Percentiles rank a stretch among this genome's conserved stretches.
Evolutionary conservation across 2,329 filamentous ascomycete genomes (phyloP).

Genomic region (Pseudocercospora macadamiae): DNA sequence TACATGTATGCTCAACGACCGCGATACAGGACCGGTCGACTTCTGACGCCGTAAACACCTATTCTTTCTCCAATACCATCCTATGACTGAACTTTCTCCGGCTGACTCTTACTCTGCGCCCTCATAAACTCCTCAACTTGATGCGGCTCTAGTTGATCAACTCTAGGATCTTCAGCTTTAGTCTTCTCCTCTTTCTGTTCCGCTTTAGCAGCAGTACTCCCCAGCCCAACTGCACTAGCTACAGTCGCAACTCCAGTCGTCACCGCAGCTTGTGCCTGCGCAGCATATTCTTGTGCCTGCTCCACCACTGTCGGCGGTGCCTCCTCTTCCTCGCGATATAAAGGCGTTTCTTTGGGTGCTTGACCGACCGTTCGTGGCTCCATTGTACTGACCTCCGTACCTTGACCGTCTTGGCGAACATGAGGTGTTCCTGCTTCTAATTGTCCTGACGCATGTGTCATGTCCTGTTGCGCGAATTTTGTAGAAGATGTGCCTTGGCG

Average conservation of each 20-base stretch:
- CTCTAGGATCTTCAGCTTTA: conserved; percentile 30
- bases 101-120: conserved; percentile 30
- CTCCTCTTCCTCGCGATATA: conserved; percentile 35
- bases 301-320: conserved; percentile 45
- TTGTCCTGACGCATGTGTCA: conserved; percentile 49
- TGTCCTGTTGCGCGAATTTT: conserved; percentile 45
- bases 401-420: conserved; percentile 45
- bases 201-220: conserved; percentile 32
- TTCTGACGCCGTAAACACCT: too few relatives aligned
- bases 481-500: conserved; percentile 46
- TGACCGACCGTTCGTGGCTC: conserved; percentile 54
- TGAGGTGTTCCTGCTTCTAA: conserved; percentile 49
- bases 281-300: conserved; percentile 47
- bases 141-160: conserved; percentile 36
- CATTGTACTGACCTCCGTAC: conserved; percentile 51
- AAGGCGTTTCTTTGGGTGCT: conserved; percentile 51
- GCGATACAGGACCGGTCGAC: too few relatives aligned
- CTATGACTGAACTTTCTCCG: conserved; percentile 8
- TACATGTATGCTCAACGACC: background rate
- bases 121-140: conserved; percentile 43
- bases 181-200: conserved; percentile 24
- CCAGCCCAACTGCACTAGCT: conserved; percentile 38
- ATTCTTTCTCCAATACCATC: too few relatives aligned
- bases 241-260: conserved; percentile 34
- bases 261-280: conserved; percentile 30